Evolutionary conservation across 1,284 basidiomycete genomes (phyloP).

Genomic region (Fomitiporia mediterranea): DNA sequence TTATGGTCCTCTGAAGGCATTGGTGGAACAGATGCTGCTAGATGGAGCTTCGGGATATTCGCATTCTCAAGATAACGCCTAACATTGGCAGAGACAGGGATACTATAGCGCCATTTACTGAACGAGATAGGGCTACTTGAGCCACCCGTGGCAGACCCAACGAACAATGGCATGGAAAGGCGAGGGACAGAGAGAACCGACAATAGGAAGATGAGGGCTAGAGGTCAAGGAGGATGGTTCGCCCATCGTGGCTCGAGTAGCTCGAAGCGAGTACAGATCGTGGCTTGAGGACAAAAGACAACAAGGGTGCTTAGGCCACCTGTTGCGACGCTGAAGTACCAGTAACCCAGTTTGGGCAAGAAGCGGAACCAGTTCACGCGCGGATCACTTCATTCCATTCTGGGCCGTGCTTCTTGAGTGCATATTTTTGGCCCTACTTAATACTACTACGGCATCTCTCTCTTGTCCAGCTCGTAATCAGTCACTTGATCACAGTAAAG

Average conservation of each 20-base stretch:
- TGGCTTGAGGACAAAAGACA: not conserved
- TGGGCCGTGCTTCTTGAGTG: not conserved
- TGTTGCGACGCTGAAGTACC: not conserved
- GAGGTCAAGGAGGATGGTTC: no score
- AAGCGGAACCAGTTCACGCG: no score
- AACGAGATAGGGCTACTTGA: not conserved
- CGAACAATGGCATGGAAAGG: slow-evolving; percentile 4
- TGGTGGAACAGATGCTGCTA: slow-evolving; percentile 31
- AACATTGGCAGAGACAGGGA: slow-evolving; percentile 32
- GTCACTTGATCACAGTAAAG: not conserved
- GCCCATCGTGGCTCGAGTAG: not conserved
- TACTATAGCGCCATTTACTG: no score
- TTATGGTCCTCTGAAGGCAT: slow-evolving; percentile 41
- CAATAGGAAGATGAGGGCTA: not conserved
- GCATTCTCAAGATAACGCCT: slow-evolving; percentile 43
- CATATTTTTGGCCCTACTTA: no score
- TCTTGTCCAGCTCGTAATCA: not conserved
- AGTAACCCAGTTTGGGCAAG: not conserved
- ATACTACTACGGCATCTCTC: not conserved
- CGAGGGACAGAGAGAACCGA: not conserved
- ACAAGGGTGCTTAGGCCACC: not conserved
- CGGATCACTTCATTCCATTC: not conserved
- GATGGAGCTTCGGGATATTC: slow-evolving; percentile 43
- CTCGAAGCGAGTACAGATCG: not conserved
- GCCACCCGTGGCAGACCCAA: not conserved